Conservation (phyloP, 2,329 filamentous ascomycete genomes). For the Fusarium bactridioides region DNA sequence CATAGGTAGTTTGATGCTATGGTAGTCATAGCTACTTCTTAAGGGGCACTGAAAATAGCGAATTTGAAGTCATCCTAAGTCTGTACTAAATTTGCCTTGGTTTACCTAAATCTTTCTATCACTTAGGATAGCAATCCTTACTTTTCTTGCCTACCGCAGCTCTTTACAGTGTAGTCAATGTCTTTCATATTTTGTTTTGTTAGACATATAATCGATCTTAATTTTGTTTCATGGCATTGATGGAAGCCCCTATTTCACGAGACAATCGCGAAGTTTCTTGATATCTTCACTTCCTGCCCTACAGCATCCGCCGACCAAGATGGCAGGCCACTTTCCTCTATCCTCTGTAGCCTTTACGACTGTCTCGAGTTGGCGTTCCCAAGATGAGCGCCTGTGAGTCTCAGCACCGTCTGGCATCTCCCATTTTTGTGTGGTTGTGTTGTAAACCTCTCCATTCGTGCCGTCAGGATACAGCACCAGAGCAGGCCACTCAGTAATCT, state of each 20-base stretch:
- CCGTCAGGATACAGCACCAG: conserved; percentile 74
- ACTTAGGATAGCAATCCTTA: neutral
- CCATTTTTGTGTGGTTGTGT: conserved; percentile 70
- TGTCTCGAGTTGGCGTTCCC: conserved; percentile 56
- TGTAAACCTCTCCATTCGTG: conserved; percentile 72
- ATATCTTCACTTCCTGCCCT: conserved; percentile 54
- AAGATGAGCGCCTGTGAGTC: conserved; percentile 44
- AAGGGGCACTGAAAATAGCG: neutral
- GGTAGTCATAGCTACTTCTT: neutral
- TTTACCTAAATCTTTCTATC: neutral
- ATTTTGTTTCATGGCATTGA: neutral
- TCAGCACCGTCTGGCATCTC: conserved; percentile 48
- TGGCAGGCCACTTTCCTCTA: conserved; percentile 52
- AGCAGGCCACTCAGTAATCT: conserved; percentile 54
- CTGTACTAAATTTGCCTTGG: neutral
- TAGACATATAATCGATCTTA: neutral
- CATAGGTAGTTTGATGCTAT: neutral
- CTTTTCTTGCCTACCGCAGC: neutral
- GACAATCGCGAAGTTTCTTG: conserved; percentile 39
- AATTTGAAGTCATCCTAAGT: neutral
- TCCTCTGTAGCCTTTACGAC: conserved; percentile 50
- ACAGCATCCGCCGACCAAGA: conserved; percentile 64
- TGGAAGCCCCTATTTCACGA: conserved; percentile 11
- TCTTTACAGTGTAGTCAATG: neutral
- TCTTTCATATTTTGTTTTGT: neutral